Evolutionary conservation across 1,139 yeast genomes (phyloP).

Genomic region (Groenewaldozyma sp.): DNA sequence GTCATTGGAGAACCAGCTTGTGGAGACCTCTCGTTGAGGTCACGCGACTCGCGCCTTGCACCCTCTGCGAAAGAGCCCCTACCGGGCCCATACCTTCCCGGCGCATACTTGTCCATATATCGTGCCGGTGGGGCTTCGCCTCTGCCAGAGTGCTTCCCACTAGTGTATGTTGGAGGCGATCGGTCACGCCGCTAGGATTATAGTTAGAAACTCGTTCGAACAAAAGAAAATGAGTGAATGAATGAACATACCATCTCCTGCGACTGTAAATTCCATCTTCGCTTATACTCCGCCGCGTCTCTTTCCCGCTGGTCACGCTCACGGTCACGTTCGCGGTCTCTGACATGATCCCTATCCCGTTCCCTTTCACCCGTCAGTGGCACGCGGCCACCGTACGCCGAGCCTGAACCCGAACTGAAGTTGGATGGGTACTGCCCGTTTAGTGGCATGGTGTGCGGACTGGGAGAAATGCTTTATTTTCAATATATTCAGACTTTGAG

Average conservation of each 20-base stretch:
- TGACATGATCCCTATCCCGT: too few relatives aligned
- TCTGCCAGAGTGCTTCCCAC: not conserved
- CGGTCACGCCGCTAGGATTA: conserved; percentile 3
- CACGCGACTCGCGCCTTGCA: not conserved
- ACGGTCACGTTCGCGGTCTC: too few relatives aligned
- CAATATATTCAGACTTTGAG: too few relatives aligned
- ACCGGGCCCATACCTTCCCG: not conserved
- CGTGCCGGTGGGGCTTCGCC: conserved; percentile 4
- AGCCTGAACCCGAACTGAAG: not conserved
- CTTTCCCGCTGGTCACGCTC: conserved; percentile 25
- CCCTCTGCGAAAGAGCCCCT: not conserved
- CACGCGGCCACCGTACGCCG: not conserved
- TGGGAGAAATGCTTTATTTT: not conserved
- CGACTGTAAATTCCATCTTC: conserved; percentile 18
- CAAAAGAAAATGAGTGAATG: not conserved
- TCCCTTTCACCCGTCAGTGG: conserved; percentile 21
- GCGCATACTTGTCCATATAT: not conserved
- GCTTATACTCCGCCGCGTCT: conserved; percentile 27
- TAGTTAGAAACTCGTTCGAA: not conserved
- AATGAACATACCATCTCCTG: conserved; percentile 7
- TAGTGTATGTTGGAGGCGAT: not conserved
- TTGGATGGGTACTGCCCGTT: conserved; percentile 1
- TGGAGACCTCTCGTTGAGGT: not conserved
- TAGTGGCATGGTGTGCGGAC: not conserved
- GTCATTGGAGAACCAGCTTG: not conserved